Evolutionary conservation across 1,284 basidiomycete species (phyloP).

Genomic region (Puccinia coronata): DNA sequence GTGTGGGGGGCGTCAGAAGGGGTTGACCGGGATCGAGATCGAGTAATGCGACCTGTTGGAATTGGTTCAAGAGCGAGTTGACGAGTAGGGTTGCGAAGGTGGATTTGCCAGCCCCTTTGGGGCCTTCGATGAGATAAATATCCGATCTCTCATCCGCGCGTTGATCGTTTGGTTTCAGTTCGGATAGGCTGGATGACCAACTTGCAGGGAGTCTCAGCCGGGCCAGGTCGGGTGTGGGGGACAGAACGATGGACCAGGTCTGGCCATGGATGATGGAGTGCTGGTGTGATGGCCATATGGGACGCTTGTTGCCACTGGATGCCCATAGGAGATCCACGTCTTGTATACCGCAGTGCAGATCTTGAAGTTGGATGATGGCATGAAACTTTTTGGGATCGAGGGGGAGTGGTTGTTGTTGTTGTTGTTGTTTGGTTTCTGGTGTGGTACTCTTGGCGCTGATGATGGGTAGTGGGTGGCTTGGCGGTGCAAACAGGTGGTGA

Average conservation of each 20-base stretch:
- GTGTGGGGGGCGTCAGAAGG: constrained; percentile 41
- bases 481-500: constrained; percentile 32
- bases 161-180: background rate
- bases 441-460: background rate
- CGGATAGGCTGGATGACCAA: constrained; percentile 8
- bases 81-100: constrained; percentile 36
- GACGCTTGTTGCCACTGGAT: background rate
- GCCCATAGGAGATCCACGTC: constrained; percentile 24
- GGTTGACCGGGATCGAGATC: constrained; percentile 50
- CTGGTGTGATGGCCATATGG: background rate
- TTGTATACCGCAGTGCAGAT: constrained; percentile 34
- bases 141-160: background rate
- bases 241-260: constrained; percentile 36
- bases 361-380: constrained; percentile 30
- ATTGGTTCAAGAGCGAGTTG: constrained; percentile 28
- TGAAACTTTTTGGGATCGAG: constrained; percentile 17
- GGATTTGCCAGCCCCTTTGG: constrained; percentile 40
- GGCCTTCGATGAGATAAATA: constrained; percentile 36
- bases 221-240: constrained; percentile 22
- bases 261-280: background rate
- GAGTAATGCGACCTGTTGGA: constrained; percentile 32
- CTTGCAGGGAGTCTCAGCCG: background rate
- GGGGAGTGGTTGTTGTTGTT: background rate
- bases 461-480: constrained; percentile 40
- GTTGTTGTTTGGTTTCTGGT: background rate